Conservation (phyloP, 495 filamentous ascomycete species). For the Aspergillus kassunensis region DNA sequence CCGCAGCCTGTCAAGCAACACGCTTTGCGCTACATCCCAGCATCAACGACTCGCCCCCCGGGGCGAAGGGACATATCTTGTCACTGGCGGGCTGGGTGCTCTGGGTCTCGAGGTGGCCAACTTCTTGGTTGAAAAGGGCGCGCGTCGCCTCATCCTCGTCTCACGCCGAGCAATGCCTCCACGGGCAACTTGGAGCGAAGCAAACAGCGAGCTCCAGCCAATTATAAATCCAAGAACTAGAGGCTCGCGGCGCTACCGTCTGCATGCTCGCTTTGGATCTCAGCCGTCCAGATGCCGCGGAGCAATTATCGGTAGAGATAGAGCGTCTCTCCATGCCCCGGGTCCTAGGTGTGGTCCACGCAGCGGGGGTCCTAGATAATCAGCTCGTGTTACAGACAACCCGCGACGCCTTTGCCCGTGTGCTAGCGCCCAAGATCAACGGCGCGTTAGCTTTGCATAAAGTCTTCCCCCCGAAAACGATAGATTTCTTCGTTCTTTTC, state of each 20-base stretch:
- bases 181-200: not conserved
- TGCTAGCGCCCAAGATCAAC: slow-evolving; percentile 39
- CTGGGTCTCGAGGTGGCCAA: slow-evolving; percentile 36
- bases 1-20: slow-evolving; percentile 22
- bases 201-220: slow-evolving; percentile 13
- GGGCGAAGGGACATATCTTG: slow-evolving; percentile 42
- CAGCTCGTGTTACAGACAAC: slow-evolving; percentile 33
- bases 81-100: slow-evolving; percentile 43
- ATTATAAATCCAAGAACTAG: slow-evolving; percentile 12
- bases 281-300: slow-evolving; percentile 7
- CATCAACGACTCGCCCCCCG: slow-evolving; percentile 18
- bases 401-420: slow-evolving; percentile 25
- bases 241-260: slow-evolving; percentile 25
- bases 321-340: slow-evolving; percentile 27
- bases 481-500: slow-evolving; percentile 39
- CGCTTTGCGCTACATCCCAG: not conserved
- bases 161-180: slow-evolving; percentile 34
- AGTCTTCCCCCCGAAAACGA: slow-evolving; percentile 23
- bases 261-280: slow-evolving; percentile 28
- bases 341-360: slow-evolving; percentile 46
- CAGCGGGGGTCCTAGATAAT: slow-evolving; percentile 42
- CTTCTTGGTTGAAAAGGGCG: slow-evolving; percentile 37
- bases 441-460: slow-evolving; percentile 38
- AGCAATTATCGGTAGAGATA: slow-evolving; percentile 14
- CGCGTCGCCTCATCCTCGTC: slow-evolving; percentile 37